phyloP scores from a whole-genome alignment of 495 filamentous ascomycete species.

The Penicillium riverlandense region DNA sequence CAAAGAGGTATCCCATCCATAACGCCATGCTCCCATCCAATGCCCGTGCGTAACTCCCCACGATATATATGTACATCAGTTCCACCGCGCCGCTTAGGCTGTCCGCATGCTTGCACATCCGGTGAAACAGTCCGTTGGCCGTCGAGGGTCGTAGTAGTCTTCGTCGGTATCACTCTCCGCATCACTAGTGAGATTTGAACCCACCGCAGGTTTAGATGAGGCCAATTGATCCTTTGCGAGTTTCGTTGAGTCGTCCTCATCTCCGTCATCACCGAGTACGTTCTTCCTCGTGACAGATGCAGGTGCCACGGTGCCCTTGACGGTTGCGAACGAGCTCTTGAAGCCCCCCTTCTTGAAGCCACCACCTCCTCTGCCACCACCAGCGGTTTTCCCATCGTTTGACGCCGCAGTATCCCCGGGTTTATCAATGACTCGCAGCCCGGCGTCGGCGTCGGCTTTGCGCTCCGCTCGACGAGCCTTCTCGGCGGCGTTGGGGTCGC shows the following conservation, averaged over 20 bases:
- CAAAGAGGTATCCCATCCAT: background rate
- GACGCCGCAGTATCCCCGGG: slow-evolving; percentile 7
- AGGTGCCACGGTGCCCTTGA: slow-evolving; percentile 26
- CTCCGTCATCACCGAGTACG: slow-evolving; percentile 38
- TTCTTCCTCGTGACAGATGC: slow-evolving; percentile 33
- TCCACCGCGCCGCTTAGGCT: background rate
- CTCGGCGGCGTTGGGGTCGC: slow-evolving; percentile 47
- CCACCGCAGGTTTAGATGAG: background rate
- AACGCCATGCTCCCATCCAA: background rate
- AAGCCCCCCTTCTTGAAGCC: slow-evolving; percentile 60
- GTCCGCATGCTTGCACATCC: slow-evolving; percentile 18
- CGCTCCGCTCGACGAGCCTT: slow-evolving; percentile 66
- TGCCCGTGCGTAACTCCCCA: background rate
- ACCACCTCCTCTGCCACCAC: slow-evolving; percentile 16
- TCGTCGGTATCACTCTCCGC: slow-evolving; percentile 39
- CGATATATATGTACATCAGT: too few species aligned
- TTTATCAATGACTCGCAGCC: slow-evolving; percentile 31
- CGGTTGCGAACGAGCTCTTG: slow-evolving; percentile 51
- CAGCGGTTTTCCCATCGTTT: background rate
- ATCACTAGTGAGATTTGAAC: slow-evolving; percentile 6
- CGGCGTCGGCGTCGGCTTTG: slow-evolving; percentile 54
- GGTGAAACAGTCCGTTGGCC: slow-evolving; percentile 43
- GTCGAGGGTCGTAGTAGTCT: slow-evolving; percentile 47
- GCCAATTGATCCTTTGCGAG: background rate
- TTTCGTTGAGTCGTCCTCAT: slow-evolving; percentile 12